A percentile compares a stretch with the other conserved stretches of the same genome.
phyloP scores from a whole-genome alignment of 257 asterid species.

The Scutellaria minor region DNA sequence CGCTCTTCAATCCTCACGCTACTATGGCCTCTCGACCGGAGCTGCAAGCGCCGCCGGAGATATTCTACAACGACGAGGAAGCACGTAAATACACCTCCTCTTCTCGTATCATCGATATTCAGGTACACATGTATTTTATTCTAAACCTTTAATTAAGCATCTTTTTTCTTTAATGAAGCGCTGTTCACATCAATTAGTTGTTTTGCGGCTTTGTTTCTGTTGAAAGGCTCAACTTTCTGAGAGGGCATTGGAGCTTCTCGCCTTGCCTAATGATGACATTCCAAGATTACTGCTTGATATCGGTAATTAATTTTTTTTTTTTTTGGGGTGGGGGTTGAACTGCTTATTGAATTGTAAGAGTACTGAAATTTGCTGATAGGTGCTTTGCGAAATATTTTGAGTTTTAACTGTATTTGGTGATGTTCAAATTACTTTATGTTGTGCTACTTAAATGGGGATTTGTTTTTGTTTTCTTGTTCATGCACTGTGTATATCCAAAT shows the following conservation, averaged over 20 bases:
- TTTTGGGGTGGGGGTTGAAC: background rate
- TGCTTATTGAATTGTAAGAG: background rate
- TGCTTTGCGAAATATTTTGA: background rate
- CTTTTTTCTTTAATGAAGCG: background rate
- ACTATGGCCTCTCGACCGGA: slow-evolving; percentile 84
- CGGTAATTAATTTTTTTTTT: slow-evolving; percentile 46
- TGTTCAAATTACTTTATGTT: background rate
- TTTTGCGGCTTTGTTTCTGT: slow-evolving; percentile 25
- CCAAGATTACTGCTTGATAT: slow-evolving; percentile 90
- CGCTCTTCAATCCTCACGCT: background rate
- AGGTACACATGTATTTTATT: slow-evolving; percentile 46
- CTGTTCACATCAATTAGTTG: background rate
- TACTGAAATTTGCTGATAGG: background rate
- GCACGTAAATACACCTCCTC: slow-evolving; percentile 98
- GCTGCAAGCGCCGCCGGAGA: slow-evolving; percentile 96
- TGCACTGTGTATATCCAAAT: background rate
- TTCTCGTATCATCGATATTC: slow-evolving; percentile 92
- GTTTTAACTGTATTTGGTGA: background rate
- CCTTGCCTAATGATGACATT: slow-evolving; percentile 77
- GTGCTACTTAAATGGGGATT: background rate
- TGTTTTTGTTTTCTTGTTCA: background rate
- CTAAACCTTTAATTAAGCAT: background rate
- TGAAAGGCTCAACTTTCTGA: slow-evolving; percentile 79
- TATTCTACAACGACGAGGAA: slow-evolving; percentile 86
- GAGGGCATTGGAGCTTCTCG: slow-evolving; percentile 95